Base-by-base conservation (phyloP, 805 yeast genomes). In the Scheffersomyces lignosus region DNA sequence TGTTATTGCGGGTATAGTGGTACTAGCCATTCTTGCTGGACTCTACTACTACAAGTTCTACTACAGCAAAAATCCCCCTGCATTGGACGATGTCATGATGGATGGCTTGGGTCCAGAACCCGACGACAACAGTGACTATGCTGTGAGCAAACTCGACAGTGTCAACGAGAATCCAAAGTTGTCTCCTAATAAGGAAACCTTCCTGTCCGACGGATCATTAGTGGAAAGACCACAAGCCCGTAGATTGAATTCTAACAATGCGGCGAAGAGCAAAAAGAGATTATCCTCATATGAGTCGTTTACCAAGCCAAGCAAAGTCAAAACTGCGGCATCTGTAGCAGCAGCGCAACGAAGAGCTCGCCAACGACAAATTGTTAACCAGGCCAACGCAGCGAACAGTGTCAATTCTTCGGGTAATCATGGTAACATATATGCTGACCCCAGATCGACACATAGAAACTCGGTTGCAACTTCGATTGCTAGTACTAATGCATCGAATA, bases 401-500 rank as follows among this genome's bases (percentile, higher is more conserved):
- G 33, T 23, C 25, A 36, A 24, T 33, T 25, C 25, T 29, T 20
- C 13, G 28, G 15, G 18, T 18, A 22, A 17, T 26, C 31, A 27
- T 18, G 24, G 24, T 7, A 10, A 7, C 10, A 49, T 47, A 2
- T 55, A 58, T 34, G 31, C 51, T 29, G 56, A 52, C 33, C 46
- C 51, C 14, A 38, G 45, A 20, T 33, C 36, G 7, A 44, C 34
- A 31, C 38, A 44, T 26, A 54, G 73, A 34, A 54, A 62, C 42
- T 66, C 72, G 10, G 62, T 63, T 49, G 84, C 90, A 6, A 76
- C 85, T 20, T 77, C 89, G 5, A 77, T 82, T 10, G 65, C 72
- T 26, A 70, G 82, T 32, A 82, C 93, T 8, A 79, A 83, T 49
- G 95, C 95, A 3, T 85, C 95, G 10, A 89, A 90, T 59, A 81